Conservation (phyloP, 1,284 basidiomycete genomes). For the Leccinum griseonigrum region DNA sequence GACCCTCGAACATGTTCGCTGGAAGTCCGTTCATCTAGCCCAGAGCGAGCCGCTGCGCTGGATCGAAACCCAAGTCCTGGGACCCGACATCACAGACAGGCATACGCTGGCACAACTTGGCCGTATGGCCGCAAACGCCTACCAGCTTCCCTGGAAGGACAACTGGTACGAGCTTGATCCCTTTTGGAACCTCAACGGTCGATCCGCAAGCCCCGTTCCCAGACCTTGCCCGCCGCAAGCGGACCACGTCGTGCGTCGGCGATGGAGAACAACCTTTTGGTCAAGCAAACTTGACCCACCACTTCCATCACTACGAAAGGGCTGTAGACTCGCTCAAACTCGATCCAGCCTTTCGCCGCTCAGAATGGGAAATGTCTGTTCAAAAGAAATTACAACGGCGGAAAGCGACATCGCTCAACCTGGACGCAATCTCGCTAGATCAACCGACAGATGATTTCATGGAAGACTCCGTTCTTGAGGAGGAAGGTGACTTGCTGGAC, state of each 20-base stretch:
- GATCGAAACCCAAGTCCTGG: slow-evolving; percentile 52
- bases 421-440: slow-evolving; percentile 27
- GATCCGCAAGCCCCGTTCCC: slow-evolving; percentile 50
- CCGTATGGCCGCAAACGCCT: slow-evolving; percentile 91
- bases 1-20: slow-evolving; percentile 50
- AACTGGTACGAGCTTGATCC: slow-evolving; percentile 85
- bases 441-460: slow-evolving; percentile 36
- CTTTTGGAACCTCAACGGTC: slow-evolving; percentile 59
- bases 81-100: slow-evolving; percentile 75
- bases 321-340: slow-evolving; percentile 65
- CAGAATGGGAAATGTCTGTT: slow-evolving; percentile 53
- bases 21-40: slow-evolving; percentile 44
- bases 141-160: slow-evolving; percentile 62
- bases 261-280: slow-evolving; percentile 46
- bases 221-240: slow-evolving; percentile 49
- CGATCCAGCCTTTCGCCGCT: slow-evolving; percentile 56
- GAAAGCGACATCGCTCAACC: slow-evolving; percentile 37
- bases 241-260: slow-evolving; percentile 49
- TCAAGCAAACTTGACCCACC: slow-evolving; percentile 65
- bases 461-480: slow-evolving; percentile 30
- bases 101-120: slow-evolving; percentile 85
- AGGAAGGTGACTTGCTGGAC: slow-evolving; percentile 63
- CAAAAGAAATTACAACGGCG: slow-evolving; percentile 49
- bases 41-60: slow-evolving; percentile 58
- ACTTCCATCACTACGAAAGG: slow-evolving; percentile 70